Evolutionary conservation across 805 yeast genomes (phyloP), one percentile per base, ranked within the genome.

Genomic region (Starmerella sirachaensis): DNA sequence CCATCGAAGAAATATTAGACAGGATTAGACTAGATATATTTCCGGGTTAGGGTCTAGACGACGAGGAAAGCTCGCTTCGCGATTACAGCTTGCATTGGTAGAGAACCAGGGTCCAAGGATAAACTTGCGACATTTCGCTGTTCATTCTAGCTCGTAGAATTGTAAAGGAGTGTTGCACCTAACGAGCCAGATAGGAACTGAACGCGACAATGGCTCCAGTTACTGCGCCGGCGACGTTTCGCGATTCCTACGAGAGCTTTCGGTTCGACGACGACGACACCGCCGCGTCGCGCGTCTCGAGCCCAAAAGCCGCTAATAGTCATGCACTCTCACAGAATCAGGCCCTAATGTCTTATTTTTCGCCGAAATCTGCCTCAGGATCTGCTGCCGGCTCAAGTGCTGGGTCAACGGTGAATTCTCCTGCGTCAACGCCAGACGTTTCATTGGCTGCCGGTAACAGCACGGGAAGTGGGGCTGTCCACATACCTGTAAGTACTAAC

Each of bases 191-290:
- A n/a, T n/a, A n/a, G n/a, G 8, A 16, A 8, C 8, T 16, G 7
- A n/a, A 12, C 13, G 14, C 10, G 6, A 6, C n/a, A n/a, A 20
- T 21, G 34, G 27, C 27, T 13, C 6, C 27, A 18, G 18, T 22
- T 6, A 6, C 14, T 13, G 8, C 29, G 3, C 29, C 43, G 3
- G 25, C 41, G 11, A 22, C 42, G 25, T 37, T 34, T 18, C 33
- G 47, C 24, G 42, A 45, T 38, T 38, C 44, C n/a, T 45, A 38
- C 31, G 46, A 45, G 32, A 38, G 41, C 17, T 45, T 45, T 29
- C 35, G 42, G 13, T 45, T 45, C 30, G 46, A 42, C 27, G 41
- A 36, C 29, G 47, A 41, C 19, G 38, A 37, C 10, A 27, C 20
- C 10, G 31, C 27, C 19, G 13, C 29, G 11, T 33, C 35, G 24